Conservation (phyloP, 2,329 filamentous ascomycete genomes). For the Cytospora piceae region DNA sequence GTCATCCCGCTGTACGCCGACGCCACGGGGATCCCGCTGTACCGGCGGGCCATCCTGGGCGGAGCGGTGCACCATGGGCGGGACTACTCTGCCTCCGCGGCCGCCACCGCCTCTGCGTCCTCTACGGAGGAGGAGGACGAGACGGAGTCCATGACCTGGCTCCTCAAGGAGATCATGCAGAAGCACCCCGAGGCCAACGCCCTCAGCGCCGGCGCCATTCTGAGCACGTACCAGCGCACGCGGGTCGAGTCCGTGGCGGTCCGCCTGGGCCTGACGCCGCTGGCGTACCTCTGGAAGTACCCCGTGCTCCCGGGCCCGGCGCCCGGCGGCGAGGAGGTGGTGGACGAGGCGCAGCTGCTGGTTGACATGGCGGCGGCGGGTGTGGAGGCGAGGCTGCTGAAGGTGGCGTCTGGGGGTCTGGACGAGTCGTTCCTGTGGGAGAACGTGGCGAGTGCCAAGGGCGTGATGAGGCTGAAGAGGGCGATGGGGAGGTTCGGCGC, state of each 20-base stretch:
- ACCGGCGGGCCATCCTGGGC: constrained; percentile 77
- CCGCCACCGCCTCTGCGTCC: constrained; percentile 21
- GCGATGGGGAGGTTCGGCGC: constrained; percentile 70
- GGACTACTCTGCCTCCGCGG: constrained; percentile 59
- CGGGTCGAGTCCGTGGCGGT: constrained; percentile 89
- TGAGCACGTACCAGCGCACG: constrained; percentile 95
- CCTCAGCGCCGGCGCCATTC: constrained; percentile 85
- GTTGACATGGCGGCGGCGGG: constrained; percentile 79
- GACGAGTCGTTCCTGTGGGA: constrained; percentile 81
- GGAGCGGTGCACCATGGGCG: constrained; percentile 69
- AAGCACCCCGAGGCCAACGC: constrained; percentile 83
- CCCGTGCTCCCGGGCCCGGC: constrained; percentile 65
- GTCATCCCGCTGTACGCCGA: constrained; percentile 82
- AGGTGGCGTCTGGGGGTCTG: constrained; percentile 89
- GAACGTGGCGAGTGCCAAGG: constrained; percentile 66
- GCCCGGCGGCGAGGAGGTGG: constrained; percentile 35
- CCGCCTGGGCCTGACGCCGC: constrained; percentile 78
- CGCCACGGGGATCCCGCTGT: constrained; percentile 81
- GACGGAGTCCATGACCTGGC: constrained; percentile 81
- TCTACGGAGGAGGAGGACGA: constrained; percentile 62
- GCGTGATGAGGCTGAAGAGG: constrained; percentile 51
- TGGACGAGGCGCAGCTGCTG: constrained; percentile 63
- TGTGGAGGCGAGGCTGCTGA: constrained; percentile 89
- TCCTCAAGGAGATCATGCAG: constrained; percentile 69
- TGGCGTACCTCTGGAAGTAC: constrained; percentile 94